Conservation (phyloP, 768 basidiomycete genomes). For the Podaxis sp. region DNA sequence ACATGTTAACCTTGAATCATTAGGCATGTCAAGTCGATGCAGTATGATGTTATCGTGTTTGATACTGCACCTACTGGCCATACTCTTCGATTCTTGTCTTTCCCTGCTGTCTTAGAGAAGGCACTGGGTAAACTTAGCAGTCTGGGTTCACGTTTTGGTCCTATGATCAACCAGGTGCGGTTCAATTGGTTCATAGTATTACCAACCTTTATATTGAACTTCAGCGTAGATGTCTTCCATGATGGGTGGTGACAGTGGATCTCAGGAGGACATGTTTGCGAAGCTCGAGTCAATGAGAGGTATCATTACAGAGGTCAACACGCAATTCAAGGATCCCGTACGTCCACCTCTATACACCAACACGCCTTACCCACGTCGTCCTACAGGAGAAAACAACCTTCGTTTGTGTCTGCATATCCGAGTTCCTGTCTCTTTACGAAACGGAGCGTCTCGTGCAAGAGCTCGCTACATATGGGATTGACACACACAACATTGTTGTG, state of each 20-base stretch:
- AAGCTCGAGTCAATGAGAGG: slow-evolving; percentile 97
- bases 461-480: slow-evolving; percentile 90
- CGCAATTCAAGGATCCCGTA: slow-evolving; percentile 98
- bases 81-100: slow-evolving; percentile 97
- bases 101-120: slow-evolving; percentile 97
- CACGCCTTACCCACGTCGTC: neutral
- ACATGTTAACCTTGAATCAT: slow-evolving; percentile 6
- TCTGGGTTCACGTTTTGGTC: slow-evolving; percentile 93
- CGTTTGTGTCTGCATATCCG: slow-evolving; percentile 97
- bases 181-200: neutral
- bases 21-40: slow-evolving; percentile 99
- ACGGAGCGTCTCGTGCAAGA: slow-evolving; percentile 98
- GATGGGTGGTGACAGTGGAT: slow-evolving; percentile 89
- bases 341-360: slow-evolving; percentile 25
- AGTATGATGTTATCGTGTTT: slow-evolving; percentile 99
- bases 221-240: slow-evolving; percentile 79
- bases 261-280: slow-evolving; percentile 98
- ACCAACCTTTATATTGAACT: neutral
- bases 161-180: slow-evolving; percentile 86
- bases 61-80: slow-evolving; percentile 99
- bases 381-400: slow-evolving; percentile 95
- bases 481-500: slow-evolving; percentile 98
- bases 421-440: slow-evolving; percentile 97
- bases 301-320: slow-evolving; percentile 97
- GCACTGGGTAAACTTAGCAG: slow-evolving; percentile 92